These are phyloP conservation scores for Sporisorium sorghi DNA, from an alignment of 1,284 basidiomycete genomes.

Conservation along the genomic window DNA sequence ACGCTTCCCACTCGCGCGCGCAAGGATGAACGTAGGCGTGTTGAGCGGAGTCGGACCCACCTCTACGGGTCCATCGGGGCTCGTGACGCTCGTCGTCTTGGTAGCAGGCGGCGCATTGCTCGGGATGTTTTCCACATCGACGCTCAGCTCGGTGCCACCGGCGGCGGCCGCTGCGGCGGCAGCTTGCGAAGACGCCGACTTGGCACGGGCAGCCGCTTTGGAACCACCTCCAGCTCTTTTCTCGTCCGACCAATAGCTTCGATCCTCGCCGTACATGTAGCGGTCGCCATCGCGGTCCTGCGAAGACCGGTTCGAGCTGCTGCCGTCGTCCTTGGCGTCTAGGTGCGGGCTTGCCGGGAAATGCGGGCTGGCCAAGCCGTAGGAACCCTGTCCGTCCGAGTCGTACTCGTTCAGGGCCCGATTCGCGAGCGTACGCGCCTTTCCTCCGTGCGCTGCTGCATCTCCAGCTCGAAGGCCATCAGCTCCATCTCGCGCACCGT, in stretches of 20 bases:
- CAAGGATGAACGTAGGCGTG: conserved; percentile 62
- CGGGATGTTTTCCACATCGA: conserved; percentile 62
- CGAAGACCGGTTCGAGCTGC: conserved; percentile 33
- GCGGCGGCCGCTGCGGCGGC: conserved; percentile 25
- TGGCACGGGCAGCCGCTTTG: conserved; percentile 31
- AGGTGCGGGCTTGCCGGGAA: conserved; percentile 52
- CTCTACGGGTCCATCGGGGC: conserved; percentile 41
- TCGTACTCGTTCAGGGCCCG: conserved; percentile 46
- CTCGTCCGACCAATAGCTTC: conserved; percentile 53
- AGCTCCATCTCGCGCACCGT: conserved; percentile 44
- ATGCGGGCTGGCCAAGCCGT: conserved; percentile 45
- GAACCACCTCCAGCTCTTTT: conserved; percentile 26
- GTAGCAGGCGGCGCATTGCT: conserved; percentile 44
- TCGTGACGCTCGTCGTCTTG: conserved; percentile 18
- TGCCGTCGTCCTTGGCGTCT: conserved; percentile 35
- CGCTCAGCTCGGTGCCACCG: conserved; percentile 43
- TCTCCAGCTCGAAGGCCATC: conserved; percentile 51
- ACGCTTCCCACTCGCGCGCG: conserved; percentile 47
- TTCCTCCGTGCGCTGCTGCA: conserved; percentile 46
- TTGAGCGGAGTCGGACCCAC: conserved; percentile 66
- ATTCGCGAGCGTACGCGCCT: conserved; percentile 53
- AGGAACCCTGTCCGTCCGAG: conserved; percentile 48
- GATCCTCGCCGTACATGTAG: conserved; percentile 52
- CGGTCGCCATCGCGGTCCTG: conserved; percentile 50
- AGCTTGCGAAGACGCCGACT: conserved; percentile 21